phyloP scores from a whole-genome alignment of 306 rosid genomes.

The Vigna hirtella region DNA sequence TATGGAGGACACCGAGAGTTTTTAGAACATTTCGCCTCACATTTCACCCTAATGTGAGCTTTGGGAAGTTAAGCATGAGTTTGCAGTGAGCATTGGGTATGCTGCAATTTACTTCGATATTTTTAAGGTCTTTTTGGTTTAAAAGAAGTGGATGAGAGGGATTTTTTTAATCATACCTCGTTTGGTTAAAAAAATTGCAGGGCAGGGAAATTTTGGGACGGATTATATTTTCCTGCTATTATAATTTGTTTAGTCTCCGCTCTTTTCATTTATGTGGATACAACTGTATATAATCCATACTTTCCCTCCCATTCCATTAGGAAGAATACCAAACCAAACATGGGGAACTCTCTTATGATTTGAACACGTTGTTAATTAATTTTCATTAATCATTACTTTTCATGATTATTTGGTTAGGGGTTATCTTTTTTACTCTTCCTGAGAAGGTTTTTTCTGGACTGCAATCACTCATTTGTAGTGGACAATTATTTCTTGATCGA shows the following conservation, averaged over 20 bases:
- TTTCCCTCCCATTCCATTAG: background rate
- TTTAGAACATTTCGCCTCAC: too few relatives aligned
- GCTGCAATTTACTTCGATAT: background rate
- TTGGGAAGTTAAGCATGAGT: background rate
- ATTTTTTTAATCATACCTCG: background rate
- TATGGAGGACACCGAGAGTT: background rate
- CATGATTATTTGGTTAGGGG: constrained; percentile 15
- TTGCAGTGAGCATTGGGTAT: background rate
- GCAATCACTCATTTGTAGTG: background rate
- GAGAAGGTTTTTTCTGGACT: background rate
- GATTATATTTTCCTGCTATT: background rate
- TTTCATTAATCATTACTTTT: background rate
- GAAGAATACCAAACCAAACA: background rate
- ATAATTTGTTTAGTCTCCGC: background rate
- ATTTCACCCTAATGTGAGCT: background rate
- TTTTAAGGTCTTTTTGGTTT: background rate
- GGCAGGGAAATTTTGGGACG: background rate
- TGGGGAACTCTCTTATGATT: background rate
- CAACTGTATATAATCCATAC: background rate
- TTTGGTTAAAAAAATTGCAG: background rate
- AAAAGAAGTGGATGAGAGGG: background rate
- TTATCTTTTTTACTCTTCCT: constrained; percentile 9
- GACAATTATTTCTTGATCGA: too few relatives aligned
- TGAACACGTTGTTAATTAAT: background rate
- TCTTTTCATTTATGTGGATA: background rate